Conservation (phyloP, 495 filamentous ascomycete species). For the Penicillium arizonense region DNA sequence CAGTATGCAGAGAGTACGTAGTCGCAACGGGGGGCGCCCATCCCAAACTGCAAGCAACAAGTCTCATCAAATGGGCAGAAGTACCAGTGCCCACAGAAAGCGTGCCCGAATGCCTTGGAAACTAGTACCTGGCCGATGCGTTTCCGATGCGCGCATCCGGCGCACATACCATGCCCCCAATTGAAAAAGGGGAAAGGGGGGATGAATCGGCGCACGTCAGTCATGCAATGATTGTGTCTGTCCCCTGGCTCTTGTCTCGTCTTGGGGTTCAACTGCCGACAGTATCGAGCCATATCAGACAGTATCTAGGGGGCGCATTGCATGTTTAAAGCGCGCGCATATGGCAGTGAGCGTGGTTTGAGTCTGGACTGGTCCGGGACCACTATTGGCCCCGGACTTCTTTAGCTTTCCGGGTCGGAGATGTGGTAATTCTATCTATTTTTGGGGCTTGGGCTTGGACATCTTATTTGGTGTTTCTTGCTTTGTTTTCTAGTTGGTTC, state of each 20-base stretch:
- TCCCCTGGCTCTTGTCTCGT: neutral
- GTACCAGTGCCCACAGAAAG: conserved; percentile 2
- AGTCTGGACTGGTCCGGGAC: conserved; percentile 9
- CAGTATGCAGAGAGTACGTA: conserved; percentile 7
- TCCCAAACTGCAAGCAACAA: no score
- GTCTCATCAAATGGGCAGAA: neutral
- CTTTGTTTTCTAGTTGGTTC: neutral
- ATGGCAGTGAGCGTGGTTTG: conserved; percentile 1
- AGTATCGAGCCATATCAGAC: neutral
- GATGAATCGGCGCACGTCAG: neutral
- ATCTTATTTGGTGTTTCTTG: neutral
- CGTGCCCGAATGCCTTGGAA: conserved; percentile 22
- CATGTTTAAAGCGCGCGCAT: conserved; percentile 11
- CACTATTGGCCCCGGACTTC: neutral
- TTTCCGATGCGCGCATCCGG: conserved; percentile 14
- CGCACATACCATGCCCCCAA: neutral
- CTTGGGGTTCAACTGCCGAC: conserved; percentile 8
- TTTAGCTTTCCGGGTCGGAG: conserved; percentile 8
- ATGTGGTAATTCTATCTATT: conserved; percentile 5
- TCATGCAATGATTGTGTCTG: neutral
- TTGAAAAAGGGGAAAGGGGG: conserved; percentile 2
- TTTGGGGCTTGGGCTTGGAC: neutral
- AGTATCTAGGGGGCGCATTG: neutral
- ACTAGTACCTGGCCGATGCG: conserved; percentile 12
- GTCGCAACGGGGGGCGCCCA: neutral